phyloP scores from a whole-genome alignment of 306 rosid species.

The Oxytropis ochrocephala region DNA sequence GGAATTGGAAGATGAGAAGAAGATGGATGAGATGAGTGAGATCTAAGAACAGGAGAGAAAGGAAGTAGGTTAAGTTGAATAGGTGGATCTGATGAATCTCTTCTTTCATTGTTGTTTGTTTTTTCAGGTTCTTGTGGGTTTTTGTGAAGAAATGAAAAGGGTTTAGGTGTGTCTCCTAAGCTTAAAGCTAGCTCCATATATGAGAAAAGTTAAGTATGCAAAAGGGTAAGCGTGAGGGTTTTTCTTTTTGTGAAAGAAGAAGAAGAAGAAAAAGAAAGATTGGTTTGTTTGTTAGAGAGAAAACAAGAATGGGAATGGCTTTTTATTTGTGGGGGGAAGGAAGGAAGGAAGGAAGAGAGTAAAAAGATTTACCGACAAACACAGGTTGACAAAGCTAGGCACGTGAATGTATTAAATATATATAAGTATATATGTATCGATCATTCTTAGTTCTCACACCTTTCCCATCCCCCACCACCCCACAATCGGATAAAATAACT shows the following conservation, averaged over 20 bases:
- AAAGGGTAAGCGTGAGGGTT: no score
- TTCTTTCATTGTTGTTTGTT: conserved; percentile 17
- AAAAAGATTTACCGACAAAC: conserved; percentile 79
- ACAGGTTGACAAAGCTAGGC: conserved; percentile 75
- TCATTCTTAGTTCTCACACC: background rate
- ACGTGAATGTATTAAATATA: conserved; percentile 62
- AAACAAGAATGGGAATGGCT: background rate
- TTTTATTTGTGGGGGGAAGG: conserved; percentile 21
- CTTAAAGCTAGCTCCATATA: conserved; percentile 80
- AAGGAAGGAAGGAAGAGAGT: background rate
- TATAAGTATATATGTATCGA: background rate
- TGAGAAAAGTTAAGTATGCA: no score
- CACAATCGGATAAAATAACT: background rate
- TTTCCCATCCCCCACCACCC: conserved; percentile 7
- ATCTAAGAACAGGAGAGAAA: conserved; percentile 53
- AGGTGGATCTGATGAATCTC: conserved; percentile 58
- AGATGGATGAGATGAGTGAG: conserved; percentile 30
- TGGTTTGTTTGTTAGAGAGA: background rate
- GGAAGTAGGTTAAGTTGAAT: conserved; percentile 75
- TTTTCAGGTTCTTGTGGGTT: conserved; percentile 23
- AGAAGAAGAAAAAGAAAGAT: no score
- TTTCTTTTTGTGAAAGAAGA: no score
- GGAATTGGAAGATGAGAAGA: conserved; percentile 48
- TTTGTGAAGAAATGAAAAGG: conserved; percentile 35
- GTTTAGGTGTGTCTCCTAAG: conserved; percentile 67